phyloP scores from a whole-genome alignment of 352 stramenopile species.

The Globisporangium camurandrum region DNA sequence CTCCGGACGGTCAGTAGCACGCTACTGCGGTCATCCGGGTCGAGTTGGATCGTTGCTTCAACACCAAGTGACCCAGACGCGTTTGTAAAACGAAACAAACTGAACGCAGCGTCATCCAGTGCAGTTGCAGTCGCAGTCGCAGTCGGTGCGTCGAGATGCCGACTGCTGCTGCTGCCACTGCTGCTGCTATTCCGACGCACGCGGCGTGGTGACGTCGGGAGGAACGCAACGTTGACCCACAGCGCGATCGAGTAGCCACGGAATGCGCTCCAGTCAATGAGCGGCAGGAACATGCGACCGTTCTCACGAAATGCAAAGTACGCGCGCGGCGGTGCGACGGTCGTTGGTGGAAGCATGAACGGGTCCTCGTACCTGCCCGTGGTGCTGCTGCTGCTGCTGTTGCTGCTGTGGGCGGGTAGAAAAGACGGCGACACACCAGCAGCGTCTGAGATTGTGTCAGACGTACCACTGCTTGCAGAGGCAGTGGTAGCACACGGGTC shows the following conservation, averaged over 20 bases:
- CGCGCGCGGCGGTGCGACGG: constrained; percentile 38
- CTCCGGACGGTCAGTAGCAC: constrained; percentile 48
- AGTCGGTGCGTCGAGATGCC: too few species aligned
- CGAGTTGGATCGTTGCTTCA: constrained; percentile 56
- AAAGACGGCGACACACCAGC: neutral
- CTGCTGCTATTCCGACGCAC: neutral
- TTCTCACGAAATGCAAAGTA: constrained; percentile 64
- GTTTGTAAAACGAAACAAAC: constrained; percentile 71
- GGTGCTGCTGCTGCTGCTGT: neutral
- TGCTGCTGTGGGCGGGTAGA: neutral
- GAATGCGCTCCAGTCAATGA: constrained; percentile 74
- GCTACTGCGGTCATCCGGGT: constrained; percentile 19
- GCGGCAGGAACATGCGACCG: constrained; percentile 62
- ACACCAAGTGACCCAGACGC: constrained; percentile 58
- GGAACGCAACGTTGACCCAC: constrained; percentile 58
- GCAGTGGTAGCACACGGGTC: constrained; percentile 3
- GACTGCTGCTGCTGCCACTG: too few species aligned
- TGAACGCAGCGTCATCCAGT: constrained; percentile 20
- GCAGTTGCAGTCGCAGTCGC: too few species aligned
- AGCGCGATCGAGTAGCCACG: constrained; percentile 71
- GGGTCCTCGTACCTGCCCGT: constrained; percentile 16
- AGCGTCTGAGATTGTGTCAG: neutral
- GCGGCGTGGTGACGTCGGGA: neutral
- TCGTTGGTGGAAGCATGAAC: constrained; percentile 23
- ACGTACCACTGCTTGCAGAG: neutral